phyloP scores from a whole-genome alignment of 345 rosid species.

The Lenwebbia sp. region DNA sequence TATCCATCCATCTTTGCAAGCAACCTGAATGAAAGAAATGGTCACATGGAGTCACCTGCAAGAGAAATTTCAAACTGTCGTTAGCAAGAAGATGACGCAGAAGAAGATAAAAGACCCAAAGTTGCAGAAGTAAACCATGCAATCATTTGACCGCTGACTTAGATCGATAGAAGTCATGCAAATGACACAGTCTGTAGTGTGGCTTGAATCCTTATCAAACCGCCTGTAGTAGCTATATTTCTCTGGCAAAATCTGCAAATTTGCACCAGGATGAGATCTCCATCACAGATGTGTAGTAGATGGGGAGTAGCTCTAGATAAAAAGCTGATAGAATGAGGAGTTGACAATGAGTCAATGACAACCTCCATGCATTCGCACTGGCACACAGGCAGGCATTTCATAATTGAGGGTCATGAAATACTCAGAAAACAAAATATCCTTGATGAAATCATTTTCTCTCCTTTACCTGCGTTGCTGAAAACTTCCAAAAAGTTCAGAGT shows the following conservation, averaged over 20 bases:
- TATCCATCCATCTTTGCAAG: slow-evolving; percentile 98
- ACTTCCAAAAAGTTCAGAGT: neutral
- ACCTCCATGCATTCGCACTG: neutral
- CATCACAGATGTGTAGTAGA: neutral
- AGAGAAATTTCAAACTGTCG: neutral
- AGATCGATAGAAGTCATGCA: slow-evolving; percentile 90
- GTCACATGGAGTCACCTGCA: slow-evolving; percentile 92
- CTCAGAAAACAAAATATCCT: neutral
- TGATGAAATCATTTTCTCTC: neutral
- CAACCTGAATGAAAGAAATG: slow-evolving; percentile 94
- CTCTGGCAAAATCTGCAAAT: slow-evolving; percentile 79
- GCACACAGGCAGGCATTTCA: neutral
- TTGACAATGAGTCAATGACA: neutral
- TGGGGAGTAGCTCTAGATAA: neutral
- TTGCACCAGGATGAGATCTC: neutral
- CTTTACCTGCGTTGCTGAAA: neutral
- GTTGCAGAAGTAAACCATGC: slow-evolving; percentile 46
- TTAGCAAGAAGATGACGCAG: neutral
- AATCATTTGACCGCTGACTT: slow-evolving; percentile 45
- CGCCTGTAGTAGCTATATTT: slow-evolving; percentile 85
- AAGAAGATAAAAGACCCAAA: neutral
- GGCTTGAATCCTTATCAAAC: slow-evolving; percentile 37
- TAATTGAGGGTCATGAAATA: neutral
- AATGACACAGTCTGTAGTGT: slow-evolving; percentile 74
- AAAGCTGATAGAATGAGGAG: neutral